phyloP scores from a whole-genome alignment of 129 eudicot species.

The Flaveria linearis region DNA sequence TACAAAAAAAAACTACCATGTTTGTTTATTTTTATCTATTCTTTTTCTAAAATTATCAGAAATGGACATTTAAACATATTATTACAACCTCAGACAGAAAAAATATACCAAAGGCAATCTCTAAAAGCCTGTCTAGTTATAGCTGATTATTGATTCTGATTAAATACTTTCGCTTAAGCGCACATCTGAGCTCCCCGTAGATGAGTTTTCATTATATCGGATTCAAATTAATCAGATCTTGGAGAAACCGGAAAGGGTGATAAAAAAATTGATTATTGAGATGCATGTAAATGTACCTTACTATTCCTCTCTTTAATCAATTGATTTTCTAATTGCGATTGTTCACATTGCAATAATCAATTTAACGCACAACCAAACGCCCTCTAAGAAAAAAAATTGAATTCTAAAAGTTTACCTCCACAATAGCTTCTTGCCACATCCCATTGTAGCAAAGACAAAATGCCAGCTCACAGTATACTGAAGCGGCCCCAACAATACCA shows the following conservation, averaged over 20 bases:
- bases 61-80: not conserved
- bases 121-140: not conserved
- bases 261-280: not conserved
- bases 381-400: not conserved
- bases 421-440: conserved; percentile 83
- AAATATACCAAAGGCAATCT: not conserved
- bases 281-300: not conserved
- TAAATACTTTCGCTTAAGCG: not conserved
- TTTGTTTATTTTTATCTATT: not conserved
- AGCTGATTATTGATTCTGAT: not conserved
- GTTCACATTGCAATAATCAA: not conserved
- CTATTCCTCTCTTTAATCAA: not conserved
- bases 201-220: not conserved
- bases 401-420: conserved; percentile 54
- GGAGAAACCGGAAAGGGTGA: not conserved
- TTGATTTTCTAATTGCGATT: not conserved
- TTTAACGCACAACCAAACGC: not conserved
- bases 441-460: conserved; percentile 94
- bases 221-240: not conserved
- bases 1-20: not conserved
- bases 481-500: conserved; percentile 71
- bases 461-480: conserved; percentile 89
- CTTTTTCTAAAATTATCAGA: not conserved
- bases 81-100: not conserved
- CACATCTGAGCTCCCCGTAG: not conserved